Percentiles rank a stretch among this genome's conserved stretches.
Conservation (phyloP, 1,284 basidiomycete genomes). For the Moesziomyces antarcticus region DNA sequence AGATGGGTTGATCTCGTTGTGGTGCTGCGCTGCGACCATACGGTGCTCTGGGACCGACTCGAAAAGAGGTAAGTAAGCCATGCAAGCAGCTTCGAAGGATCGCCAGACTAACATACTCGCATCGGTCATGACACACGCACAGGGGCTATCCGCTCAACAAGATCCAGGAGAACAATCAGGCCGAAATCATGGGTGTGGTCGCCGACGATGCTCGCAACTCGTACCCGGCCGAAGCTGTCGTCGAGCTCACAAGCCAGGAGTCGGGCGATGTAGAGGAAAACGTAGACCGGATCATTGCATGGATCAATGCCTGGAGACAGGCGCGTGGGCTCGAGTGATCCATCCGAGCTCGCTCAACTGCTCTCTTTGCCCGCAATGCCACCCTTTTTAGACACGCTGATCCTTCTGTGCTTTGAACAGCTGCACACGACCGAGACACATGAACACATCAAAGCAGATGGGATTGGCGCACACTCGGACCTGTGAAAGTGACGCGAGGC, state of each 20-base stretch:
- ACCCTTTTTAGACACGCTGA: neutral
- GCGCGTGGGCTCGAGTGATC: slow-evolving; percentile 69
- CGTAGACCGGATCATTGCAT: slow-evolving; percentile 82
- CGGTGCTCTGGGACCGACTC: slow-evolving; percentile 88
- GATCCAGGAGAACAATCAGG: slow-evolving; percentile 97
- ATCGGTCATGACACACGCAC: neutral
- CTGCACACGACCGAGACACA: too few relatives aligned
- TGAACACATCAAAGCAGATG: too few relatives aligned
- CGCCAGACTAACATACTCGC: neutral
- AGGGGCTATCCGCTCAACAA: slow-evolving; percentile 91
- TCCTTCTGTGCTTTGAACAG: too few relatives aligned
- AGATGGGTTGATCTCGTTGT: slow-evolving; percentile 97
- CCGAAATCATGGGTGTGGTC: slow-evolving; percentile 96
- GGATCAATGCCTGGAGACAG: slow-evolving; percentile 82
- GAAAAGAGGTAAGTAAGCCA: slow-evolving; percentile 79
- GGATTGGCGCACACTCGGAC: too few relatives aligned
- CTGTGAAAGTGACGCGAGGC: too few relatives aligned
- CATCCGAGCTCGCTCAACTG: neutral
- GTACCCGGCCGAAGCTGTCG: slow-evolving; percentile 85
- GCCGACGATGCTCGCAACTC: slow-evolving; percentile 86
- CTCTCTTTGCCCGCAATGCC: neutral
- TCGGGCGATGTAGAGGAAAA: slow-evolving; percentile 87
- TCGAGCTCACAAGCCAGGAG: slow-evolving; percentile 83
- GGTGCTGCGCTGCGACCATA: slow-evolving; percentile 89
- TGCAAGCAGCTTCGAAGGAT: neutral